phyloP scores from a whole-genome alignment of 352 stramenopile genomes.

The Pythium sp. region DNA sequence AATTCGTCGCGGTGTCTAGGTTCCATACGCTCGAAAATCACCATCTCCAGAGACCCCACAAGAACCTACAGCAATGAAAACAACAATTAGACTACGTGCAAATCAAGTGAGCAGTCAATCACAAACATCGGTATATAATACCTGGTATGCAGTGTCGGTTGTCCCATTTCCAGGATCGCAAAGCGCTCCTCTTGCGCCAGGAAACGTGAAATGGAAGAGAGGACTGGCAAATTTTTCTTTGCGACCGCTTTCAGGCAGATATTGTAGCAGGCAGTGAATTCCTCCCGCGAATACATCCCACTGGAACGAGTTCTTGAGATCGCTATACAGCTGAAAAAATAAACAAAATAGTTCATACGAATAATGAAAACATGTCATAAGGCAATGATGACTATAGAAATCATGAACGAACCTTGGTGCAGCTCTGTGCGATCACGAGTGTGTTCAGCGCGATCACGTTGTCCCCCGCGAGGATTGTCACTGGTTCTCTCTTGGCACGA shows the following conservation, averaged over 20 bases:
- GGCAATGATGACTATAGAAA: too few species aligned
- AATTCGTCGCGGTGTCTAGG: constrained; percentile 59
- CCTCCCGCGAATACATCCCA: constrained; percentile 83
- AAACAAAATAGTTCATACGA: neutral
- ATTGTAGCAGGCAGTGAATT: constrained; percentile 81
- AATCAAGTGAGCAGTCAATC: neutral
- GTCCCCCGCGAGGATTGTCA: constrained; percentile 61
- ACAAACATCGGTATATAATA: constrained; percentile 12
- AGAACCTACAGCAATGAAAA: constrained; percentile 38
- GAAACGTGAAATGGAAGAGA: constrained; percentile 77
- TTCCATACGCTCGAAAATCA: constrained; percentile 84
- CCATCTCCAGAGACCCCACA: constrained; percentile 68
- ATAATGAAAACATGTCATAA: too few species aligned
- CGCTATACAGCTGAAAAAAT: constrained; percentile 53
- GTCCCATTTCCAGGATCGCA: constrained; percentile 73
- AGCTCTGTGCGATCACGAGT: constrained; percentile 66
- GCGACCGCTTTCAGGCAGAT: constrained; percentile 61
- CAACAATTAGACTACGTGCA: neutral
- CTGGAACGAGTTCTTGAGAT: constrained; percentile 81
- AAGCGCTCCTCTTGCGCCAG: constrained; percentile 55
- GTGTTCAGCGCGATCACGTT: constrained; percentile 79
- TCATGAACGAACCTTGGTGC: constrained; percentile 31
- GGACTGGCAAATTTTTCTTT: constrained; percentile 66
- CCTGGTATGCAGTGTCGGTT: constrained; percentile 76
- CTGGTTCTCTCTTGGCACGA: constrained; percentile 61